A percentile compares a stretch with the other conserved stretches of the same genome.
Conservation (phyloP, 768 basidiomycete genomes). For the Pisolithus albus region DNA sequence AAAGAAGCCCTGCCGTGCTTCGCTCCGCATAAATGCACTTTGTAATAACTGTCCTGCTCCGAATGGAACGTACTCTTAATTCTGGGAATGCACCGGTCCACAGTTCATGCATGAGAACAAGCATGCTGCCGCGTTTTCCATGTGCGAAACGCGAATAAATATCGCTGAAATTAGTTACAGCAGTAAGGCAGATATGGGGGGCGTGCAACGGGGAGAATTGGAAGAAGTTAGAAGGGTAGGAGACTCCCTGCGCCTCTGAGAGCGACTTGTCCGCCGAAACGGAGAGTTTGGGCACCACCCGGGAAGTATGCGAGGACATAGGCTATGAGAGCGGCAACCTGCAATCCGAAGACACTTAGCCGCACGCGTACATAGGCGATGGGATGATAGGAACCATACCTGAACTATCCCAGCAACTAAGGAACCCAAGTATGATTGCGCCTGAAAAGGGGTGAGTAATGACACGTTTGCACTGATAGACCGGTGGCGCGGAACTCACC, state of each 20-base stretch:
- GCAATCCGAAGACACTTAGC: background rate
- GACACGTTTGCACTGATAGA: background rate
- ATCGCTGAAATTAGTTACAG: slow-evolving; percentile 2
- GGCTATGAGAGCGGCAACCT: slow-evolving; percentile 78
- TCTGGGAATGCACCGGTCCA: too few relatives aligned
- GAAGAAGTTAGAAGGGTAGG: slow-evolving; percentile 57
- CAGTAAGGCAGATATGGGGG: background rate
- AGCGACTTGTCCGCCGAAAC: slow-evolving; percentile 73
- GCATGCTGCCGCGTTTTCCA: too few relatives aligned
- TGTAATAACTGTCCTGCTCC: background rate
- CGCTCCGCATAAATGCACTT: background rate
- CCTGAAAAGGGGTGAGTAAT: slow-evolving; percentile 34
- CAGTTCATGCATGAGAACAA: too few relatives aligned
- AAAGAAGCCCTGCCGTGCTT: background rate
- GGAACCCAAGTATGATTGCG: slow-evolving; percentile 80
- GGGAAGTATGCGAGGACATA: slow-evolving; percentile 97
- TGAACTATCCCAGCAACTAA: slow-evolving; percentile 78
- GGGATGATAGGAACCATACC: slow-evolving; percentile 28
- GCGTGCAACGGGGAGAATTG: background rate
- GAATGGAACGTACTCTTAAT: too few relatives aligned
- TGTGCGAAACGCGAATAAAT: background rate
- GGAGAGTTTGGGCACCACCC: slow-evolving; percentile 74
- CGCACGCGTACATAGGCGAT: background rate
- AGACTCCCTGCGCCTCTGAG: slow-evolving; percentile 79
- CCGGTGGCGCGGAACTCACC: slow-evolving; percentile 37